Base-by-base conservation (phyloP, 1,284 basidiomycete species). In the Irpex lacteus region DNA sequence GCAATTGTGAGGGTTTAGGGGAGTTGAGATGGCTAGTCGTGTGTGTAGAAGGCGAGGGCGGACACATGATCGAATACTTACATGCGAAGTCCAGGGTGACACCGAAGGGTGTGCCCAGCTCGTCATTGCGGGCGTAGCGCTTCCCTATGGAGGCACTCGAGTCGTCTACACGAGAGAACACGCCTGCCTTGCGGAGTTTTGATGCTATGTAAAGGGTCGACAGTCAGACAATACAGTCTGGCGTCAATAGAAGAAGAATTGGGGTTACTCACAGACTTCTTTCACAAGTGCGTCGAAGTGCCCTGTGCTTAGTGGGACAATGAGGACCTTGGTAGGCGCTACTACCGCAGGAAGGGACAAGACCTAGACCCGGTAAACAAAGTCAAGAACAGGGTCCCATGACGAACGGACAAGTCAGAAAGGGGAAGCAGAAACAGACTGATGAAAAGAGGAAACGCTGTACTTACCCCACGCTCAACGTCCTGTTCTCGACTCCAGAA, bases 21-120 rank as follows among this genome's bases (percentile, higher is more conserved):
- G 49, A 52, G 61, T 62, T 37, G 68, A 65, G 62, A 61, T 64
- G 63, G 68, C 56, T 69, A 69, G 66, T 19, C 37, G 57, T 58
- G 62, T 26, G 50, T 56, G 60, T 40, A 56, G 60, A 58, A 54
- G 9, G 54, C 8, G 54, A 55, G 54, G 5, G 19, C 8, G 36
- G 62, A 62, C 70, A 60, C 49, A 52, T 52, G 49, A 52, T 15
- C 65, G 44, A 74, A 58, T 36, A 88, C 92, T 78, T 76, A 94
- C 95, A 96, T 32, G 96, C 97, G 82, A 99, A 99, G 80, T 99
- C 97, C 67, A 99, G 85, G 4, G 98, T 99, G 70, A 96, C 85
- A 61, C 97, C 97, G 75, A 93, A 99, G 2, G 97, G 97, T 44
- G 97, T 99, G 70, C 97, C 97, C 53, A 99, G 87, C 80, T 99